A percentile compares a stretch with the other conserved stretches of the same genome.
Conservation (phyloP, 2,329 filamentous ascomycete species). For the Xylaria sp. region DNA sequence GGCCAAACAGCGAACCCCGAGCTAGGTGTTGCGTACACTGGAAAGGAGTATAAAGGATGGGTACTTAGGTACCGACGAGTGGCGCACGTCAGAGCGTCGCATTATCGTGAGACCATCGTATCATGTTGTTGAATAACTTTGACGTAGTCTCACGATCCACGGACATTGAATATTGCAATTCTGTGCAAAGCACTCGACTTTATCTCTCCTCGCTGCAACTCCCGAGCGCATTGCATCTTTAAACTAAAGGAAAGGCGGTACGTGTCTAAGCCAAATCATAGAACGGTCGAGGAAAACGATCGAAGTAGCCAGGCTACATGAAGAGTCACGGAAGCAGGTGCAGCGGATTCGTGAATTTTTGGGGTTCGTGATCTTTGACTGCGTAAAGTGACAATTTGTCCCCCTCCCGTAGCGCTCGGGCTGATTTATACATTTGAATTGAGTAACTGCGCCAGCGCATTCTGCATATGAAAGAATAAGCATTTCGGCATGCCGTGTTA, state of each 20-base stretch:
- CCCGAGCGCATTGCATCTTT: neutral
- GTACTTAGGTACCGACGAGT: no score
- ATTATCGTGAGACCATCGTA: constrained; percentile 2
- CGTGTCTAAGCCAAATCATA: neutral
- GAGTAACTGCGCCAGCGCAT: constrained; percentile 3
- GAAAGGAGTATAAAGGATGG: no score
- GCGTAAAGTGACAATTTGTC: neutral
- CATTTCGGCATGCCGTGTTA: neutral
- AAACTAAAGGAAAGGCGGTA: neutral
- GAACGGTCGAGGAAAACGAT: neutral
- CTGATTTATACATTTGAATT: neutral
- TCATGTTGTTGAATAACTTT: neutral
- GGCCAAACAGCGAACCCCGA: neutral
- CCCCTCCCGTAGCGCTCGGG: neutral
- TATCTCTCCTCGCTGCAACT: neutral
- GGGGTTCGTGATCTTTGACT: neutral
- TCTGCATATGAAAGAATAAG: neutral
- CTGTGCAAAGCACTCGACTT: neutral
- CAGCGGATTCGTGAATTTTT: neutral
- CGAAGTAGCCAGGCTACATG: neutral
- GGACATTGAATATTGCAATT: neutral
- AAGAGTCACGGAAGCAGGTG: neutral
- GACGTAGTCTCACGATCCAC: neutral
- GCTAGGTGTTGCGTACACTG: no score
- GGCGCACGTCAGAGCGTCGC: neutral